A percentile compares a stretch with the other conserved stretches of the same genome.
These are phyloP conservation scores for Thalia dealbata DNA, from an alignment of 176 grass and related monocot genomes.

Conservation along the genomic window DNA sequence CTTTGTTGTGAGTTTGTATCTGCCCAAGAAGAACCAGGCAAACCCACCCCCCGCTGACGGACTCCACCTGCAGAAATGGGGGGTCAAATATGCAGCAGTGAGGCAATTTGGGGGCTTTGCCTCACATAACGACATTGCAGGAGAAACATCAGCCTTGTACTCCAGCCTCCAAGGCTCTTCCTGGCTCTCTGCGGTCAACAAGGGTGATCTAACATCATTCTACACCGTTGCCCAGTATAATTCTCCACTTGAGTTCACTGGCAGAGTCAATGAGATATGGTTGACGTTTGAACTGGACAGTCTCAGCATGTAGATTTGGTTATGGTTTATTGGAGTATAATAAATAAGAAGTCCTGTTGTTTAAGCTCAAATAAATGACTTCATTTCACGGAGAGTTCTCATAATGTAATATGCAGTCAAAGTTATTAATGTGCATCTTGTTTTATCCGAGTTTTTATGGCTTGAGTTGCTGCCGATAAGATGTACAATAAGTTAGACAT, in stretches of 20 bases:
- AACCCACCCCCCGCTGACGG: constrained; percentile 58
- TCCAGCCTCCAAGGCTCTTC: constrained; percentile 52
- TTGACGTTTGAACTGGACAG: constrained; percentile 43
- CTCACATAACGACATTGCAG: constrained; percentile 37
- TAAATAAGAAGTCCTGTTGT: no score
- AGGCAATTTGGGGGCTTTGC: constrained; percentile 69
- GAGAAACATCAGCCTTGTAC: constrained; percentile 55
- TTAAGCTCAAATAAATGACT: neutral
- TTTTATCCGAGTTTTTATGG: no score
- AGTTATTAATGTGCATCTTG: no score
- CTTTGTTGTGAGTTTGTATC: constrained; percentile 80
- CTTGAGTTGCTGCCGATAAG: no score
- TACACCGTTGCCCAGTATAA: constrained; percentile 95
- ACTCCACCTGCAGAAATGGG: constrained; percentile 53
- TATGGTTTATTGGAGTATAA: no score
- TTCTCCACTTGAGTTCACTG: constrained; percentile 83
- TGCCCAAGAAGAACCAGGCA: constrained; percentile 56
- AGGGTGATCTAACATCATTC: constrained; percentile 27
- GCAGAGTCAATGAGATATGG: constrained; percentile 92
- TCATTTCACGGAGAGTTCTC: neutral
- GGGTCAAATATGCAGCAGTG: constrained; percentile 41
- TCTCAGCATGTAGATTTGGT: neutral
- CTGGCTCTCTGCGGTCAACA: constrained; percentile 51
- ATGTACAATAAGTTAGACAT: no score
- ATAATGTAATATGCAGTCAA: neutral